Base-by-base conservation (phyloP, 495 filamentous ascomycete species). In the Penicilliopsis zonata region DNA sequence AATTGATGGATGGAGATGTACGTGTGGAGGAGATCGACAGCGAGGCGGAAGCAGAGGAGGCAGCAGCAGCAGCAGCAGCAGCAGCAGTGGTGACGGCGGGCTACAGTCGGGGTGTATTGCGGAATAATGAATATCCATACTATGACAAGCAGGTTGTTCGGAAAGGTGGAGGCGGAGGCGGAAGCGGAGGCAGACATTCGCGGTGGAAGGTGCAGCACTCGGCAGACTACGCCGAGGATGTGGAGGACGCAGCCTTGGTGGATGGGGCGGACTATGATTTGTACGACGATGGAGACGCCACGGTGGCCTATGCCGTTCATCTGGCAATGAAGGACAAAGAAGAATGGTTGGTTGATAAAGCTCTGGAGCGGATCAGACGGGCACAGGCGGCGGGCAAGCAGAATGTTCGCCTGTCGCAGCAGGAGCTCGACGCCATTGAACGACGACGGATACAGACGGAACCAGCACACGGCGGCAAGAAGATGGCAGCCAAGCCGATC, bases 391-490 rank as follows among this genome's bases (percentile, higher is more conserved):
- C 74, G 43, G 85, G 85, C 24, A 78, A 75, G 53, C 64, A 59
- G 22, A 83, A 87, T 29, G 83, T 92, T 17, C 78, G 75, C 41
- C 59, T 93, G 33, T 79, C 70, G 34, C 69, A 78, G 41, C 68
- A 74, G 18, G 85, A 90, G 48, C 53, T 86, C 38, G 78, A 80
- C 23, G 85, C 84, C 20, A 56, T 87, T 30, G 77, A 87, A 49
- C 71, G 80, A 29, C 72, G 73, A 50, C 69, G 76, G 33, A 55
- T 71, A 45, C 62, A 73, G 37, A 63, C 61, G 13, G 58, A 61
- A 6, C 21, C 21, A 23, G 21, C 6, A n/a, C 6, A 23, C n/a
- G n/a, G n/a, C 26, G 55, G 52, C 26, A 42, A 38, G 18, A 51
- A 43, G 27, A 46, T 28, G 19, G 34, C 33, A 13, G 43, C 42